Percentiles rank a stretch among this genome's conserved stretches.
Evolutionary conservation across 2,329 filamentous ascomycete species (phyloP).

Genomic region (Endoconidiophora laricicola): DNA sequence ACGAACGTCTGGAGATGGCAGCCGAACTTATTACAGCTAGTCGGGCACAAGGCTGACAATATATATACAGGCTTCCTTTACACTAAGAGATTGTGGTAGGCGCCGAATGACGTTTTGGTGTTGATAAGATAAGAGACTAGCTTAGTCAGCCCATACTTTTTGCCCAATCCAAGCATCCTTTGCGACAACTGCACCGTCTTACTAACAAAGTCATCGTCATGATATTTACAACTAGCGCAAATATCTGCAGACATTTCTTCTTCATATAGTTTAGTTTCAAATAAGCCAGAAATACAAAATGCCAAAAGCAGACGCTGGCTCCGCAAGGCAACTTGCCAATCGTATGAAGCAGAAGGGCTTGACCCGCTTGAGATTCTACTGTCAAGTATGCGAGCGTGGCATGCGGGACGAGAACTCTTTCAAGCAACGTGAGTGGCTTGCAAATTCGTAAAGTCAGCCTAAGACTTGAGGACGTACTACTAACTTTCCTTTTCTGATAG

Average conservation of each 20-base stretch:
- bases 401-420: conserved; percentile 15
- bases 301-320: conserved; percentile 83
- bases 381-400: conserved; percentile 52
- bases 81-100: conserved; percentile 1
- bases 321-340: conserved; percentile 79
- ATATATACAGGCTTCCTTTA: too few relatives aligned
- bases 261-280: too few relatives aligned
- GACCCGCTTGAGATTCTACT: conserved; percentile 82
- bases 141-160: conserved; percentile 9
- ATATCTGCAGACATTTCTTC: too few relatives aligned
- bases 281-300: conserved; percentile 33
- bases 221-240: too few relatives aligned
- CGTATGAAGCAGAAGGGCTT: conserved; percentile 69
- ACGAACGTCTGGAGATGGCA: too few relatives aligned
- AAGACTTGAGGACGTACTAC: background rate
- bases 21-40: background rate
- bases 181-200: background rate
- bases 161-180: conserved; percentile 1
- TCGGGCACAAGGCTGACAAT: conserved; percentile 1
- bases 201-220: too few relatives aligned
- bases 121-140: conserved; percentile 6
- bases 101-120: background rate
- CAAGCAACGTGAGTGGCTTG: conserved; percentile 13
- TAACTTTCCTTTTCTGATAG: conserved; percentile 40
- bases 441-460: background rate